Evolutionary conservation across 768 basidiomycete genomes (phyloP), one percentile per base, ranked within the genome.

Genomic region (Boletus pseudopeckii): DNA sequence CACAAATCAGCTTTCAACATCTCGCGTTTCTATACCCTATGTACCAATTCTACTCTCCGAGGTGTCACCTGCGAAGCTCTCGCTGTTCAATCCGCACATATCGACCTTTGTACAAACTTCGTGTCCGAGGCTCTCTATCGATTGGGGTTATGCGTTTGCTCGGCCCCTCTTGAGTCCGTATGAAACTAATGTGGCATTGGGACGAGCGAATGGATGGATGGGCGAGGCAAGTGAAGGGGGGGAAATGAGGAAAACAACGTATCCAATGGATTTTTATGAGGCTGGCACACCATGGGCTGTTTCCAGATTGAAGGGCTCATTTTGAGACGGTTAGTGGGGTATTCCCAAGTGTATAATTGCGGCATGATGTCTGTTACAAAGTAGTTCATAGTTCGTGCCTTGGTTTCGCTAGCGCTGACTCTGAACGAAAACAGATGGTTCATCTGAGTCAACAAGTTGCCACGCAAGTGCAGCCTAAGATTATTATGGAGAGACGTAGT

Each of bases 91-190:
- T 43, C 82, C 84, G 1, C 82, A 92, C 56, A 80, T 98, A 60
- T 85, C 90, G 2, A 85, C 90, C 0, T 98, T 98, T 68, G 82
- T 98, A 17, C 97, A 98, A 68, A 99, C 97, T 1, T 92, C 94
- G 0, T 98, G 97, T 70, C 97, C 97, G 4, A 84, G 97, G 24
- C 75, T 99, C 49, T 94, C 92, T 17, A 98, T 98, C 53, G 97
- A 99, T 66, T 99, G 97, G 97, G 97, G 97, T 4, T 95, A 95
- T 65, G 97, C 96, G 1, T 99, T 99, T 72, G 77, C 86, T 50
- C 76, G 80, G 20, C 97, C 97, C 3, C 75, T 98, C 45, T 72
- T 99, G 34, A 94, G 86, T 62, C 94, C 96, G 1, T 99, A 98
- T 66, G 97, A 98, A 71, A 87, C 90, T 0, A 83, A 86, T 5